Conservation (phyloP, 129 eudicot genomes). For the Escallonia rubra region DNA sequence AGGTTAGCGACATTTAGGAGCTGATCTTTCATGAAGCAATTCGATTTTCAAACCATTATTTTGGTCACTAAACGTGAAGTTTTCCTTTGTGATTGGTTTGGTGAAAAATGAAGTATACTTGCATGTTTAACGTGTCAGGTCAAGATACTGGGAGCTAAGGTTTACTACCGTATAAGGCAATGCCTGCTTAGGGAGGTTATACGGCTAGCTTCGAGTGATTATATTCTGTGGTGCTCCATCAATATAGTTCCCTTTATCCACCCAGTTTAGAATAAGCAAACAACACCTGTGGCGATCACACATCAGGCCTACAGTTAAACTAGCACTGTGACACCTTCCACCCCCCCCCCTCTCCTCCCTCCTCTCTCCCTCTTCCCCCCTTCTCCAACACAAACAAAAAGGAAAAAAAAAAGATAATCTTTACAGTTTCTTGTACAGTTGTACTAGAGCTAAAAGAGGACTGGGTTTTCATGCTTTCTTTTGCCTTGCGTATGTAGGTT, state of each 20-base stretch:
- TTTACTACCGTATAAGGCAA: background rate
- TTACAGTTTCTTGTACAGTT: no score
- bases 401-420: no score
- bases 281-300: background rate
- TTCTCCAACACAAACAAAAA: no score
- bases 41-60: no score
- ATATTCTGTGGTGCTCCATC: background rate
- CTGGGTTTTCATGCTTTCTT: no score
- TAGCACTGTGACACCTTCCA: no score
- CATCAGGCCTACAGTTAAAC: no score
- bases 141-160: background rate
- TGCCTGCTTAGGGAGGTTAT: background rate
- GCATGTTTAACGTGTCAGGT: background rate
- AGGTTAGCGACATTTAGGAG: no score
- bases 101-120: background rate
- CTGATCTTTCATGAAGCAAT: no score
- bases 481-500: conserved; percentile 36
- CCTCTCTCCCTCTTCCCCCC: no score
- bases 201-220: background rate
- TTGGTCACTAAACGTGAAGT: background rate
- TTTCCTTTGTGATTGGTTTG: background rate
- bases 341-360: no score
- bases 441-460: no score
- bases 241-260: background rate
- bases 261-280: background rate